These are phyloP conservation scores for Pezicula carpinea DNA, from an alignment of 2,329 filamentous ascomycete genomes.

Conservation along the genomic window DNA sequence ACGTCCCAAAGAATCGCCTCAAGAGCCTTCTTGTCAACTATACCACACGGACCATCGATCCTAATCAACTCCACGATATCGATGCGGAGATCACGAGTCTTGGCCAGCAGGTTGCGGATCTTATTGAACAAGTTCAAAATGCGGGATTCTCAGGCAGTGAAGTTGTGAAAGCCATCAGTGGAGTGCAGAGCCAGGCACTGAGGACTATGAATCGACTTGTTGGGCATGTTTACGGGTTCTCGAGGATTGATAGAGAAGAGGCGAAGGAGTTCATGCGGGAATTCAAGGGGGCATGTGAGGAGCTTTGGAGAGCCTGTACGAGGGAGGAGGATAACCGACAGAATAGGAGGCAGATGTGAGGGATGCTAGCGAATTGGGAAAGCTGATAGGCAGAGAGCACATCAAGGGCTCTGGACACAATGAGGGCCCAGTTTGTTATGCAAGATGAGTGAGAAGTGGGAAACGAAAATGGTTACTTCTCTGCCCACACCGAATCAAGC, in stretches of 20 bases:
- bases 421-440: no score
- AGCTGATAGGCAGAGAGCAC: no score
- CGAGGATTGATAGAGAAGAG: neutral
- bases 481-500: no score
- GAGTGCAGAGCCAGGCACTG: neutral
- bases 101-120: neutral
- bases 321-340: neutral
- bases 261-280: neutral
- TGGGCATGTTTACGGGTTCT: neutral
- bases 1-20: conserved; percentile 18
- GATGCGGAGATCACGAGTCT: conserved; percentile 4
- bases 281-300: neutral
- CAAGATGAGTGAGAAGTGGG: no score
- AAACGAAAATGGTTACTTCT: no score
- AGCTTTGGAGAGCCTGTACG: neutral
- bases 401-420: no score
- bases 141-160: neutral
- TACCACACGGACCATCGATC: conserved; percentile 8
- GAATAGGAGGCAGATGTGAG: no score
- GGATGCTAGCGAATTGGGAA: no score
- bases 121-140: neutral
- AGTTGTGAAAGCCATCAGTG: neutral
- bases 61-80: neutral
- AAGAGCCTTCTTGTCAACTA: conserved; percentile 21
- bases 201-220: neutral